Percentiles rank a stretch among this genome's conserved stretches.
Evolutionary conservation across 495 filamentous ascomycete species (phyloP).

Genomic region (Podospora anserina): DNA sequence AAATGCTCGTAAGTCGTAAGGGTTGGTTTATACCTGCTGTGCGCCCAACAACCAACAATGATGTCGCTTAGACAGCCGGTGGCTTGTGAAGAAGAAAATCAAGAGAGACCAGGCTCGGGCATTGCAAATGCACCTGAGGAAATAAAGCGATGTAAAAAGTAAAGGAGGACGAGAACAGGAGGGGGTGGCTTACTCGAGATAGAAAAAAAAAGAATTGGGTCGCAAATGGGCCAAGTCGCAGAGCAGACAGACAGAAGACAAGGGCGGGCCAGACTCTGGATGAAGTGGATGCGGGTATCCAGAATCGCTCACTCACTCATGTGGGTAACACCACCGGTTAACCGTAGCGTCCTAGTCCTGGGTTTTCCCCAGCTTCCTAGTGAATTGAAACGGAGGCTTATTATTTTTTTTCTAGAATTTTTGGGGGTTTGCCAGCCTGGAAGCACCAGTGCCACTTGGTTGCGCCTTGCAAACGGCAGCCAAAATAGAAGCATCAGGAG

Average conservation of each 20-base stretch:
- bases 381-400: background rate
- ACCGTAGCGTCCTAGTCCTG: background rate
- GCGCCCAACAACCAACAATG: conserved; percentile 5
- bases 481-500: background rate
- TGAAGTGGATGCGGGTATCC: background rate
- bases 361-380: background rate
- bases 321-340: background rate
- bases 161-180: background rate
- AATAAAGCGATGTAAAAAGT: background rate
- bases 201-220: conserved; percentile 5
- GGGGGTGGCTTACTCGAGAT: conserved; percentile 13
- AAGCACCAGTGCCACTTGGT: background rate
- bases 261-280: background rate
- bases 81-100: conserved; percentile 15
- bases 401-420: background rate
- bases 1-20: background rate
- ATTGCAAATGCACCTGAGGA: background rate
- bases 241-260: too few relatives aligned
- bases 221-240: background rate
- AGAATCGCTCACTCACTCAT: background rate
- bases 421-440: background rate
- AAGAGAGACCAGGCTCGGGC: conserved; percentile 12
- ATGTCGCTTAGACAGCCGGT: conserved; percentile 4
- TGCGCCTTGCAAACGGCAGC: background rate
- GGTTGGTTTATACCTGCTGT: background rate